phyloP scores from a whole-genome alignment of 2,329 filamentous ascomycete species.

The Mycosphaerella sp. region DNA sequence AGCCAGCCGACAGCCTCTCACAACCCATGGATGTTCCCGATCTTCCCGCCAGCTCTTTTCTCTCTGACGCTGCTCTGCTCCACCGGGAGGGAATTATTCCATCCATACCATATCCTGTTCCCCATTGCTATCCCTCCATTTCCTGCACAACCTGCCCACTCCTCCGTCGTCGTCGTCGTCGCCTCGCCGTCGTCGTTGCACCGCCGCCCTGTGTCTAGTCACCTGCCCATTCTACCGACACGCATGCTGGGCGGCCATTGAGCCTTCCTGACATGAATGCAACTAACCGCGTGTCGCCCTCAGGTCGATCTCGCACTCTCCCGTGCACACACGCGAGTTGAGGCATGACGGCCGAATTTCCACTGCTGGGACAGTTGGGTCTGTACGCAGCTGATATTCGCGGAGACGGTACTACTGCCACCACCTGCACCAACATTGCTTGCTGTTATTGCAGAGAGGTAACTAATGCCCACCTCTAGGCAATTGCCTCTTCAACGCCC shows the following conservation, averaged over 20 bases:
- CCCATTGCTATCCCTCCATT: too few species aligned
- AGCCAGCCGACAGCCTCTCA: too few species aligned
- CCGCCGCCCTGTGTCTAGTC: too few species aligned
- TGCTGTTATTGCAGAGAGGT: too few species aligned
- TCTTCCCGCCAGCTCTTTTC: not conserved
- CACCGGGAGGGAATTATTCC: not conserved
- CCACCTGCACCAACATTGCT: not conserved
- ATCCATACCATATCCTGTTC: too few species aligned
- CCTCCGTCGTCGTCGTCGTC: too few species aligned
- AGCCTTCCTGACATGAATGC: conserved; percentile 2
- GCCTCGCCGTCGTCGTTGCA: not conserved
- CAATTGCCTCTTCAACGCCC: conserved; percentile 64
- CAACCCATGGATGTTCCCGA: too few species aligned
- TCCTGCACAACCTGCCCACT: not conserved
- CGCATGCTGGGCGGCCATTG: not conserved
- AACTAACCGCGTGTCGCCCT: conserved; percentile 1
- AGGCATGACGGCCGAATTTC: conserved; percentile 43
- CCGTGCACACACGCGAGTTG: conserved; percentile 1
- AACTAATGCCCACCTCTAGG: conserved; percentile 39
- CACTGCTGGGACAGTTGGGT: conserved; percentile 50
- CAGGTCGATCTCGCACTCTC: conserved; percentile 2
- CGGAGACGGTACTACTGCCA: conserved; percentile 55
- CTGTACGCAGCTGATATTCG: conserved; percentile 55
- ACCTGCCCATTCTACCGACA: not conserved
- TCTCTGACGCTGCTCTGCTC: conserved; percentile 1